Percentiles rank a stretch among this genome's conserved stretches.
phyloP scores from a whole-genome alignment of 495 filamentous ascomycete genomes.

The Wilcoxina mikolae region DNA sequence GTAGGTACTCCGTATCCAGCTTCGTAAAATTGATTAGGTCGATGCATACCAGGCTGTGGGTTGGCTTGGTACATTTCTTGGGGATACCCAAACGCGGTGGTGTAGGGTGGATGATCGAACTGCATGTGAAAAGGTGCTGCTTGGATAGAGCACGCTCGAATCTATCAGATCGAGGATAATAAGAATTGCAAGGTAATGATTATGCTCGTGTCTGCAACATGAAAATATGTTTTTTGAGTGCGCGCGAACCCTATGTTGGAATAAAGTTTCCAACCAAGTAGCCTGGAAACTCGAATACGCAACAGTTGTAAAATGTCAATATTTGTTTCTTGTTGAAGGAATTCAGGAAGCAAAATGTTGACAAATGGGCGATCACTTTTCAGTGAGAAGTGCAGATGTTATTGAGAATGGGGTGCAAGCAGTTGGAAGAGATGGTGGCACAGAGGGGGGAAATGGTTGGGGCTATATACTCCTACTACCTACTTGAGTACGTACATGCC shows the following conservation, averaged over 20 bases:
- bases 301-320: conserved; percentile 3
- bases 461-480: conserved; percentile 3
- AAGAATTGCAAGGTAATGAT: conserved; percentile 8
- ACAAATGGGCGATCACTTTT: neutral
- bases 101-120: conserved; percentile 26
- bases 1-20: conserved; percentile 26
- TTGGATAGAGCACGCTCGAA: no score
- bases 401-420: no score
- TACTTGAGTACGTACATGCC: no score
- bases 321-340: conserved; percentile 3
- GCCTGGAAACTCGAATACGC: neutral
- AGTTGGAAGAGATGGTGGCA: conserved; percentile 10
- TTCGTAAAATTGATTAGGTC: conserved; percentile 14
- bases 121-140: conserved; percentile 14
- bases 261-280: neutral
- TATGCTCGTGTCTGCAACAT: conserved; percentile 28
- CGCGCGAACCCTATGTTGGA: neutral
- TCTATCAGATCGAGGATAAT: conserved; percentile 13
- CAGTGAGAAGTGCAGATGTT: neutral
- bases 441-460: neutral
- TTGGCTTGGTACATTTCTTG: conserved; percentile 22
- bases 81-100: conserved; percentile 22
- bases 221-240: conserved; percentile 13
- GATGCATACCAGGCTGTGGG: conserved; percentile 25
- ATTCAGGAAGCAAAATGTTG: neutral